Percentiles rank a stretch among this genome's conserved stretches.
These are phyloP conservation scores for Colletotrichum sp. DNA, from an alignment of 2,329 filamentous ascomycete species.

Conservation along the genomic window DNA sequence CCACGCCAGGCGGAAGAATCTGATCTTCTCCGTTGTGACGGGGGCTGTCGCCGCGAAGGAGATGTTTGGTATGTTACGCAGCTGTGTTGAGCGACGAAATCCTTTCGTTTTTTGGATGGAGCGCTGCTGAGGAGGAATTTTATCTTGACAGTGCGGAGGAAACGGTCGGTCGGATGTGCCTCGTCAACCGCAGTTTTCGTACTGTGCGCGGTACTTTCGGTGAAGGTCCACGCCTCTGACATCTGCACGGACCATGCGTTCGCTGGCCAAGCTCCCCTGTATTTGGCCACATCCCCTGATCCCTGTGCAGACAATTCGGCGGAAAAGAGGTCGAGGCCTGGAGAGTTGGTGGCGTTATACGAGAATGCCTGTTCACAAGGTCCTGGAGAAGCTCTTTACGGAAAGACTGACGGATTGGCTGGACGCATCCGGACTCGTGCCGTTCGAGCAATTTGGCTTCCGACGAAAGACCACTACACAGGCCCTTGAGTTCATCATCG, in stretches of 20 bases:
- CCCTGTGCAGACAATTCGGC: not conserved
- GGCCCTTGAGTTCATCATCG: too few relatives aligned
- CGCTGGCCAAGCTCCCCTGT: too few relatives aligned
- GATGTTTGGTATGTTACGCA: too few relatives aligned
- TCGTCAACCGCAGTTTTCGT: not conserved
- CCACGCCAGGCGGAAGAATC: too few relatives aligned
- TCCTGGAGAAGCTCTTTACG: too few relatives aligned
- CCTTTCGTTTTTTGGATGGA: not conserved
- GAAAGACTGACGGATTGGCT: not conserved
- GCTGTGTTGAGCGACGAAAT: too few relatives aligned
- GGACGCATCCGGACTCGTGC: not conserved
- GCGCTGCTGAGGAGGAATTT: not conserved
- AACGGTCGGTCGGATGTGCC: not conserved
- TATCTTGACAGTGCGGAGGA: not conserved
- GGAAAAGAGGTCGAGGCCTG: too few relatives aligned
- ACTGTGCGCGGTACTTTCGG: not conserved
- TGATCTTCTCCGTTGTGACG: rapidly evolving
- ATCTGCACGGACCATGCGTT: not conserved
- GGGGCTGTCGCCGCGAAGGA: too few relatives aligned
- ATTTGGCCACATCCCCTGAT: not conserved
- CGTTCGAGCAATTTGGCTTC: too few relatives aligned
- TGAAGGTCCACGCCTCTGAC: rapidly evolving
- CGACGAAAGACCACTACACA: too few relatives aligned
- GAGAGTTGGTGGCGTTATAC: too few relatives aligned
- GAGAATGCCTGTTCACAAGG: too few relatives aligned